A percentile compares a stretch with the other conserved stretches of the same genome.
phyloP scores from a whole-genome alignment of 2,329 filamentous ascomycete species.

The Ascochyta clinopodiicola region DNA sequence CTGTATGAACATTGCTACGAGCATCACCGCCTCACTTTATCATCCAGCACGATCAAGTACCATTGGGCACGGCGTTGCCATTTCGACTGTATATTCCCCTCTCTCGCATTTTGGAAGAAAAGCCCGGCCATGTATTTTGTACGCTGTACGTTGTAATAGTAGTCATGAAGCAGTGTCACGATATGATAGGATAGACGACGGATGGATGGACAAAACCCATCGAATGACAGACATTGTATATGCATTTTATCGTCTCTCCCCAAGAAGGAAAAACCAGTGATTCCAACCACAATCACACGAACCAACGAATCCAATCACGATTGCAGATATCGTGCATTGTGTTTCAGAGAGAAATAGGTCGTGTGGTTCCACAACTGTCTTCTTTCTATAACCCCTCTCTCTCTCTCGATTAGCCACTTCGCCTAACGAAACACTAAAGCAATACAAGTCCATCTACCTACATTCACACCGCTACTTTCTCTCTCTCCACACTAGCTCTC shows the following conservation, averaged over 20 bases:
- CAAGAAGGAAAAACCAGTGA: no score
- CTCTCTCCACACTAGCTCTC: no score
- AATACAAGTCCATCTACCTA: no score
- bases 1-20: conserved; percentile 6
- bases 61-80: conserved; percentile 20
- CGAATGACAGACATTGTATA: conserved; percentile 2
- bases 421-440: no score
- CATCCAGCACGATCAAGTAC: conserved; percentile 6
- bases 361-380: no score
- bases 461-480: no score
- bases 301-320: no score
- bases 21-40: not conserved
- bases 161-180: conserved; percentile 4
- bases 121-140: not conserved
- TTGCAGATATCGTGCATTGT: no score
- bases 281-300: no score
- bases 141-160: conserved; percentile 19
- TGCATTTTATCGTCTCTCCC: not conserved
- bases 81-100: conserved; percentile 16
- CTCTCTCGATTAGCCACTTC: no score
- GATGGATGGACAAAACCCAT: not conserved
- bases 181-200: conserved; percentile 6
- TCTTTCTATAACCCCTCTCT: no score
- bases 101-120: conserved; percentile 19
- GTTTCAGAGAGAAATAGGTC: no score